Evolutionary conservation across 305 asterid genomes (phyloP).

Genomic region (Plantago rigida): DNA sequence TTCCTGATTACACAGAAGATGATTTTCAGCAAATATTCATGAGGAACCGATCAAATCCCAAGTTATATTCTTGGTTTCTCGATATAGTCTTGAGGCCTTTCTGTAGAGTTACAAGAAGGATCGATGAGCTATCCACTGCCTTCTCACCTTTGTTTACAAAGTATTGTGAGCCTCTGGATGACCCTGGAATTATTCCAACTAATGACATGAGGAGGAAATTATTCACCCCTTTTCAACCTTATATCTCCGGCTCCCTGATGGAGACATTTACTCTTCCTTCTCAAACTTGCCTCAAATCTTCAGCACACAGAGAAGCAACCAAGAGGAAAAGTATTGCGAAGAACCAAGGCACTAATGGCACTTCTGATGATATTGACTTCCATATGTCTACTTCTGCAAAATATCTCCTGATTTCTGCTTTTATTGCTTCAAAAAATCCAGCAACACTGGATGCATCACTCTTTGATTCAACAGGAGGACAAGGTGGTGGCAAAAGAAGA

Average conservation of each 20-base stretch:
- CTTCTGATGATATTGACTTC: constrained; percentile 47
- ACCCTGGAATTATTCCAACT: constrained; percentile 40
- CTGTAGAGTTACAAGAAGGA: constrained; percentile 67
- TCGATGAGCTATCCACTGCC: constrained; percentile 63
- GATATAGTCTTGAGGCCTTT: constrained; percentile 67
- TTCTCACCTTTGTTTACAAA: constrained; percentile 61
- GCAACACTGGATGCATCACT: constrained; percentile 91
- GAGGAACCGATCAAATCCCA: constrained; percentile 51
- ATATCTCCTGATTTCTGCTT: constrained; percentile 81
- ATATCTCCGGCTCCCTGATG: constrained; percentile 48
- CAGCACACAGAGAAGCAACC: constrained; percentile 33
- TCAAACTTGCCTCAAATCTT: constrained; percentile 34
- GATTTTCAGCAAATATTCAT: constrained; percentile 61
- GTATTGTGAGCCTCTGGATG: constrained; percentile 74
- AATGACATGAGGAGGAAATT: constrained; percentile 57
- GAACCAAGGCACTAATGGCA: constrained; percentile 38
- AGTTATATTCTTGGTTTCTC: constrained; percentile 69
- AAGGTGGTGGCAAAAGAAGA: constrained; percentile 56
- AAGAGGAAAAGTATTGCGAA: constrained; percentile 35
- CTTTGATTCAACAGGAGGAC: constrained; percentile 88
- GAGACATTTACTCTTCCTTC: constrained; percentile 48
- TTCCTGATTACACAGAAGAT: constrained; percentile 73
- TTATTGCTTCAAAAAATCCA: constrained; percentile 90
- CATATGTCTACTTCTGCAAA: constrained; percentile 82
- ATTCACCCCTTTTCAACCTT: constrained; percentile 55